These are phyloP conservation scores for Sphaerulina musiva DNA, from an alignment of 2,329 filamentous ascomycete genomes.

Conservation along the genomic window DNA sequence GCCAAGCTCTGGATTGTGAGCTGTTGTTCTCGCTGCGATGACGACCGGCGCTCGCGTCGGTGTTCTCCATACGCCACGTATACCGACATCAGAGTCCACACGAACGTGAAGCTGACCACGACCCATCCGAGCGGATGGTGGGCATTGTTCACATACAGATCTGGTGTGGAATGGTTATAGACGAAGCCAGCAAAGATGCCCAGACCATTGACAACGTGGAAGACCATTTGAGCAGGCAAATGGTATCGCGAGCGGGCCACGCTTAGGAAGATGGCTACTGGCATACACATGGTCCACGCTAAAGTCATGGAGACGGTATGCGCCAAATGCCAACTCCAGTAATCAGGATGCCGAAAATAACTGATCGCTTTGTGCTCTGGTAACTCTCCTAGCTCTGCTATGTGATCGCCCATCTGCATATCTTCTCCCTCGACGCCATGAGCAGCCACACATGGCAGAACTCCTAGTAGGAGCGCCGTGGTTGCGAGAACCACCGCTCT, in stretches of 20 bases:
- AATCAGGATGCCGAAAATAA: slow-evolving; percentile 54
- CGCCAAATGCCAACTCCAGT: slow-evolving; percentile 53
- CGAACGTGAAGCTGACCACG: slow-evolving; percentile 62
- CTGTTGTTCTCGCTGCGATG: slow-evolving; percentile 5
- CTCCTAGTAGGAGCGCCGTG: slow-evolving; percentile 38
- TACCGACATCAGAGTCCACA: slow-evolving; percentile 63
- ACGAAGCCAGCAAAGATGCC: slow-evolving; percentile 60
- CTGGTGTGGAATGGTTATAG: slow-evolving; percentile 75
- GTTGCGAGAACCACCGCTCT: slow-evolving; percentile 5
- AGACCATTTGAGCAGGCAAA: slow-evolving; percentile 58
- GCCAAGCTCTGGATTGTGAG: slow-evolving; percentile 27
- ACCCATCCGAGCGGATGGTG: slow-evolving; percentile 87
- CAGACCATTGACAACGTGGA: slow-evolving; percentile 42
- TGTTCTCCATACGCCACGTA: slow-evolving; percentile 49
- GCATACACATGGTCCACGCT: slow-evolving; percentile 66
- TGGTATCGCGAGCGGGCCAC: slow-evolving; percentile 70
- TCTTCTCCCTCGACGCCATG: slow-evolving; percentile 35
- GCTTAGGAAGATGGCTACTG: slow-evolving; percentile 78
- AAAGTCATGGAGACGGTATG: slow-evolving; percentile 66
- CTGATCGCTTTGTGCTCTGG: slow-evolving; percentile 31
- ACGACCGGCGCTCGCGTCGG: slow-evolving; percentile 9
- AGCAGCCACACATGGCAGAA: slow-evolving; percentile 37
- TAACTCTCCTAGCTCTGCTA: slow-evolving; percentile 14
- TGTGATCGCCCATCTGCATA: slow-evolving; percentile 24
- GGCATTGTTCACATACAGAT: slow-evolving; percentile 80